Percentiles rank a stretch among this genome's conserved stretches.
These are phyloP conservation scores for Phanerodontia chrysosporium DNA, from an alignment of 768 basidiomycete species.

Conservation along the genomic window DNA sequence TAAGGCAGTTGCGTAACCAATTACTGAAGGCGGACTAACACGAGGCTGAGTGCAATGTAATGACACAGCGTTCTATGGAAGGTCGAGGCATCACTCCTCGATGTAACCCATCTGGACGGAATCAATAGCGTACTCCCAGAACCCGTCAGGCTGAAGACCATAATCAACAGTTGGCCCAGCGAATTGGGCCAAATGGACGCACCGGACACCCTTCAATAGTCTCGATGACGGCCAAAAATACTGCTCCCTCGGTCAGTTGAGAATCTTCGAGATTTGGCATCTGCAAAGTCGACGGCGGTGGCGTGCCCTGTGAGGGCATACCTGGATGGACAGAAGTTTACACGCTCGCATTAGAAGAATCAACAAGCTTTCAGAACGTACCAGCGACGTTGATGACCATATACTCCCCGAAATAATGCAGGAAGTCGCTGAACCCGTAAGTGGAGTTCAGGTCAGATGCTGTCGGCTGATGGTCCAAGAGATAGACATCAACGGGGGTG, in stretches of 20 bases:
- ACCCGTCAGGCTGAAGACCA: not conserved
- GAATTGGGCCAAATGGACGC: not conserved
- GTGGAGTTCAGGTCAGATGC: conserved; percentile 1
- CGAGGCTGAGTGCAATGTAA: too few relatives aligned
- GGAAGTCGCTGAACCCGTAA: not conserved
- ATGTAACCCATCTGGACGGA: not conserved
- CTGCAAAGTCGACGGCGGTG: not conserved
- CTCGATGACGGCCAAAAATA: not conserved
- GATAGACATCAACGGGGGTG: not conserved
- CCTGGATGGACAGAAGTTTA: not conserved
- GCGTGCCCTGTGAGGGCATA: not conserved
- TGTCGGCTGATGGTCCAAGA: not conserved
- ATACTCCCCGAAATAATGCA: conserved; percentile 1
- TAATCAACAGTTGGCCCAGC: not conserved
- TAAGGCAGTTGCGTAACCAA: too few relatives aligned
- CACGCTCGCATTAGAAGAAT: too few relatives aligned
- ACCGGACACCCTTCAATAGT: not conserved
- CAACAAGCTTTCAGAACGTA: too few relatives aligned
- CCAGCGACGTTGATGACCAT: not conserved
- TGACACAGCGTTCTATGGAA: too few relatives aligned
- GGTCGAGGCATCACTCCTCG: not conserved
- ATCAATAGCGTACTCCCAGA: not conserved
- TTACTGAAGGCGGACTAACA: too few relatives aligned
- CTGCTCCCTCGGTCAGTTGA: too few relatives aligned
- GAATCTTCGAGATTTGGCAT: not conserved